These are phyloP conservation scores for Peribolospora kevripleyi DNA, from an alignment of 768 basidiomycete genomes.

Conservation along the genomic window DNA sequence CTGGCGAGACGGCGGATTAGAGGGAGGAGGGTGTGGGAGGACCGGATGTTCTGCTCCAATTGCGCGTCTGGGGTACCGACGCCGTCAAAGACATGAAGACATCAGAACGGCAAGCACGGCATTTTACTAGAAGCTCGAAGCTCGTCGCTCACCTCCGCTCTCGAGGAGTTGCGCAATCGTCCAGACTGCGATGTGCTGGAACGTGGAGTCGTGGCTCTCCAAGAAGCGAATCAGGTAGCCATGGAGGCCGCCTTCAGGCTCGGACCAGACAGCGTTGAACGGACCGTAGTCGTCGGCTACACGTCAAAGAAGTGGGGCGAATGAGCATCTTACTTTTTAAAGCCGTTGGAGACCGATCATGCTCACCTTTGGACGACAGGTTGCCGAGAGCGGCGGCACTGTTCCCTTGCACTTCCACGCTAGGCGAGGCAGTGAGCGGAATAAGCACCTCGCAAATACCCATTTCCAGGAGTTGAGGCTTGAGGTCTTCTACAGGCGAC, in stretches of 20 bases:
- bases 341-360: neutral
- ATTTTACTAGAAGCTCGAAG: neutral
- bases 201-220: constrained; percentile 77
- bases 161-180: constrained; percentile 93
- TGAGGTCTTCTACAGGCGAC: constrained; percentile 55
- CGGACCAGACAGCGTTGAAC: constrained; percentile 94
- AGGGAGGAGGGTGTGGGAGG: constrained; percentile 51
- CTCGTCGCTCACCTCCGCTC: constrained; percentile 42
- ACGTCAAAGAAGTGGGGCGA: neutral
- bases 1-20: constrained; percentile 63
- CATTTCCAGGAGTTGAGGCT: constrained; percentile 89
- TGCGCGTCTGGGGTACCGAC: constrained; percentile 38
- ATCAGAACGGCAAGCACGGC: neutral
- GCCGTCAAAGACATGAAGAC: neutral
- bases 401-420: constrained; percentile 95
- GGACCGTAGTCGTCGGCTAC: constrained; percentile 58
- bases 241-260: constrained; percentile 93
- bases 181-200: constrained; percentile 99
- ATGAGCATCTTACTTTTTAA: neutral
- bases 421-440: constrained; percentile 81
- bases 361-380: constrained; percentile 74
- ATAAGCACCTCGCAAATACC: constrained; percentile 94
- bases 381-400: constrained; percentile 94
- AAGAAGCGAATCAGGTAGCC: constrained; percentile 82
- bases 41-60: constrained; percentile 70